phyloP scores from a whole-genome alignment of 2,329 filamentous ascomycete species.

The Graphilbum ipis-grandicollis region DNA sequence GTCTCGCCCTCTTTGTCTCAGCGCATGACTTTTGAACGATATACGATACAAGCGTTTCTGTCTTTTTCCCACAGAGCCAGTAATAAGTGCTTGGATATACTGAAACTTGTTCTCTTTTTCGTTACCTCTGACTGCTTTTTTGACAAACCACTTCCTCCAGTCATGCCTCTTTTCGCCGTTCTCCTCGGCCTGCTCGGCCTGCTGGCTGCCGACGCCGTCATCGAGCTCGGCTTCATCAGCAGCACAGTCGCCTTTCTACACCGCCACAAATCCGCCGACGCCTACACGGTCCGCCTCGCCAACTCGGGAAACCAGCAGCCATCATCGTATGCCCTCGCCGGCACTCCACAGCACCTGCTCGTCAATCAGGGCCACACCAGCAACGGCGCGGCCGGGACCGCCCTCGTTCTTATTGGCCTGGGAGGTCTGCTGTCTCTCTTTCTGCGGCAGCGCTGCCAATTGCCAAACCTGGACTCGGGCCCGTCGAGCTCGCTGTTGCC shows the following conservation, averaged over 20 bases:
- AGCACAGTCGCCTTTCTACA: slow-evolving; percentile 21
- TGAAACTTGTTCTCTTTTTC: no score
- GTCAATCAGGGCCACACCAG: slow-evolving; percentile 23
- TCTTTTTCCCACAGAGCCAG: no score
- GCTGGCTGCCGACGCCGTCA: slow-evolving; percentile 18
- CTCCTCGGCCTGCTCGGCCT: slow-evolving; percentile 13
- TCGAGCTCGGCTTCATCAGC: slow-evolving; percentile 21
- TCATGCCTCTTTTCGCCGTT: background rate
- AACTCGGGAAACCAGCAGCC: no score
- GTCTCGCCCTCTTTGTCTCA: no score
- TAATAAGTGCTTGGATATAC: no score
- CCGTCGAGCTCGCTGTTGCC: no score
- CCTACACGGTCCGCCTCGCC: slow-evolving; percentile 12
- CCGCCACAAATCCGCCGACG: slow-evolving; percentile 10
- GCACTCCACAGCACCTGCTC: slow-evolving; percentile 16
- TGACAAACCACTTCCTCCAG: background rate
- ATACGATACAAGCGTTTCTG: no score
- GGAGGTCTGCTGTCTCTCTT: slow-evolving; percentile 16
- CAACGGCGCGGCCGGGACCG: slow-evolving; percentile 22
- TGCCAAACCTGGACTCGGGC: no score
- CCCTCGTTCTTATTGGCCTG: slow-evolving; percentile 17
- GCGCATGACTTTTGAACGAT: no score
- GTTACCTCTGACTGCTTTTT: background rate
- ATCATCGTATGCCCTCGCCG: slow-evolving; percentile 14
- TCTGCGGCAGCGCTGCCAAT: slow-evolving; percentile 1